Percentiles rank a stretch among this genome's conserved stretches.
Conservation (phyloP, 1,284 basidiomycete species). For the Xerocomus minutiporus region DNA sequence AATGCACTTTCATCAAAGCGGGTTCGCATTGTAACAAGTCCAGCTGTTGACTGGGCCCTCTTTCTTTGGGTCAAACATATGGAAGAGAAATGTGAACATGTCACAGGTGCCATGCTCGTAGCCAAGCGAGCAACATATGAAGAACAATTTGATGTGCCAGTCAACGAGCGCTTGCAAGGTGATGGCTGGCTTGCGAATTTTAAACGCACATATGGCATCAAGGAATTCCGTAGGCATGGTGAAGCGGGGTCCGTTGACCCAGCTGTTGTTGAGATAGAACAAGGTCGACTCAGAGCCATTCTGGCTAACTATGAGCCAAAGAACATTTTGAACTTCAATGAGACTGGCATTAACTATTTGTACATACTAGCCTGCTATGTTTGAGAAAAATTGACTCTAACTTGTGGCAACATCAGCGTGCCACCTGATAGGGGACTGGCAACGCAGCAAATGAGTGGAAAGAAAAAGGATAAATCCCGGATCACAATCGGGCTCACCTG, state of each 20-base stretch:
- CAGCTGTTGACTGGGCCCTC: conserved; percentile 4
- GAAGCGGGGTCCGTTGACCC: background rate
- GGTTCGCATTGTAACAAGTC: background rate
- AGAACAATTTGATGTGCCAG: background rate
- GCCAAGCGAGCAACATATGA: background rate
- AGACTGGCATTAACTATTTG: background rate
- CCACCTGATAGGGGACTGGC: conserved; percentile 1
- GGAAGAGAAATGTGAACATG: background rate
- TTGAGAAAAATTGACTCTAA: background rate
- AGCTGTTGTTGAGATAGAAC: background rate
- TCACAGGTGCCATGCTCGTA: background rate
- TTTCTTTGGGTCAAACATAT: conserved; percentile 5
- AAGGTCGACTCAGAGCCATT: background rate
- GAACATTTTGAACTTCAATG: background rate
- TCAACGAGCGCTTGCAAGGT: background rate
- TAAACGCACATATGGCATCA: background rate
- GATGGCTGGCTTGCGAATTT: background rate
- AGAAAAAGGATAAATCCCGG: background rate
- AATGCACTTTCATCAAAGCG: no score
- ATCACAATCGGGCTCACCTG: background rate
- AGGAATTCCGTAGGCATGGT: background rate
- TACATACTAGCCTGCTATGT: no score
- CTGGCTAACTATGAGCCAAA: background rate
- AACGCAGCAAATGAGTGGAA: conserved; percentile 2
- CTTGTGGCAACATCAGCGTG: background rate